phyloP scores from a whole-genome alignment of 306 rosid genomes.

The Casuarina cunninghamiana region DNA sequence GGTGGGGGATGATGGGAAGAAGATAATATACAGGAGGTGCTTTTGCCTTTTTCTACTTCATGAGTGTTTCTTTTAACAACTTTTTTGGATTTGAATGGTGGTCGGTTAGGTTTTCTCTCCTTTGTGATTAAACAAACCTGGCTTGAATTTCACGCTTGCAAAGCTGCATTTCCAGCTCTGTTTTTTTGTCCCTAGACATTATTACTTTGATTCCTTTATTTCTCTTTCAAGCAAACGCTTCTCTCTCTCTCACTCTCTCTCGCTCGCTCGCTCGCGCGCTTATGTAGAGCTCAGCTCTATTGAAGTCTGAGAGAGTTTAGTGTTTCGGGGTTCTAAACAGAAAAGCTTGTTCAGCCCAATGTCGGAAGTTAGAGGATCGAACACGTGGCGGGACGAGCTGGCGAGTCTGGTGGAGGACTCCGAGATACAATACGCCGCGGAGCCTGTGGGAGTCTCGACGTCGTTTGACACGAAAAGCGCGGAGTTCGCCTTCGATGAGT shows the following conservation, averaged over 20 bases:
- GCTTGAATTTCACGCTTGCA: slow-evolving; percentile 63
- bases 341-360: slow-evolving; percentile 37
- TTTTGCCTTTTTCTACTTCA: slow-evolving; percentile 29
- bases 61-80: slow-evolving; percentile 11
- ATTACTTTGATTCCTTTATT: neutral
- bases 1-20: slow-evolving; percentile 40
- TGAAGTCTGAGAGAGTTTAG: slow-evolving; percentile 13
- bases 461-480: slow-evolving; percentile 33
- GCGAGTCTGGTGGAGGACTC: slow-evolving; percentile 57
- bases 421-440: slow-evolving; percentile 46
- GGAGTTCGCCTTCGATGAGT: slow-evolving; percentile 26
- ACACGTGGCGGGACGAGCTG: slow-evolving; percentile 64
- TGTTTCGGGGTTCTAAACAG: slow-evolving; percentile 1
- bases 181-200: slow-evolving; percentile 25
- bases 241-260: slow-evolving; percentile 20
- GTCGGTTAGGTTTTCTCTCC: slow-evolving; percentile 32
- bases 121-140: slow-evolving; percentile 27
- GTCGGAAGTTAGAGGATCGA: slow-evolving; percentile 56
- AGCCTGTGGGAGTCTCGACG: slow-evolving; percentile 40
- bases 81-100: slow-evolving; percentile 46
- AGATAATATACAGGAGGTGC: neutral
- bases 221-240: slow-evolving; percentile 15
- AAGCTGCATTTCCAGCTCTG: slow-evolving; percentile 29
- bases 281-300: neutral
- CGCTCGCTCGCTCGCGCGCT: slow-evolving; percentile 2